Percentiles rank a stretch among this genome's conserved stretches.
phyloP scores from a whole-genome alignment of 345 rosid species.

The Syzygium jambos region DNA sequence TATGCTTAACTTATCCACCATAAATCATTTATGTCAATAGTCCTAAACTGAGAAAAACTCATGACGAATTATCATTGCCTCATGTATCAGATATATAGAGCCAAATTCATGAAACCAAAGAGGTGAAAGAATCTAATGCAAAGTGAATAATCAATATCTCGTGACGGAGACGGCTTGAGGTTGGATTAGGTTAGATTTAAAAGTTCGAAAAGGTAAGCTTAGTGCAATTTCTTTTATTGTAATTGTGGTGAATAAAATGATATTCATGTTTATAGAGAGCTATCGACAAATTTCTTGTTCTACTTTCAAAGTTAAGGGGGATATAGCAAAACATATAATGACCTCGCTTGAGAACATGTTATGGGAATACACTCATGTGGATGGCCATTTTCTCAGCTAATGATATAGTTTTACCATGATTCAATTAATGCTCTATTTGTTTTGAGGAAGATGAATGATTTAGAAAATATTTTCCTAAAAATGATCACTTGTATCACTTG shows the following conservation, averaged over 20 bases:
- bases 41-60: neutral
- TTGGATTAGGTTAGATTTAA: neutral
- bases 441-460: too few relatives aligned
- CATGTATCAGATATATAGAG: neutral
- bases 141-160: neutral
- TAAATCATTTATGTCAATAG: neutral
- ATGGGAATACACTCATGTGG: neutral
- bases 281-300: neutral
- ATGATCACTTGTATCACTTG: too few relatives aligned
- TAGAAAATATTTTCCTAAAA: too few relatives aligned
- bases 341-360: neutral
- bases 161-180: neutral
- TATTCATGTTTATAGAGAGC: neutral
- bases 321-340: neutral
- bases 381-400: neutral
- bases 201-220: neutral
- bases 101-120: neutral
- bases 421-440: neutral
- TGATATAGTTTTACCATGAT: neutral
- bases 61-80: neutral
- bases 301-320: neutral
- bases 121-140: neutral
- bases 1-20: neutral
- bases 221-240: neutral
- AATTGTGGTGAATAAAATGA: neutral